Percentiles rank a stretch among this genome's conserved stretches.
These are phyloP conservation scores for Carex parvula DNA, from an alignment of 176 grass and related monocot species.

Conservation along the genomic window DNA sequence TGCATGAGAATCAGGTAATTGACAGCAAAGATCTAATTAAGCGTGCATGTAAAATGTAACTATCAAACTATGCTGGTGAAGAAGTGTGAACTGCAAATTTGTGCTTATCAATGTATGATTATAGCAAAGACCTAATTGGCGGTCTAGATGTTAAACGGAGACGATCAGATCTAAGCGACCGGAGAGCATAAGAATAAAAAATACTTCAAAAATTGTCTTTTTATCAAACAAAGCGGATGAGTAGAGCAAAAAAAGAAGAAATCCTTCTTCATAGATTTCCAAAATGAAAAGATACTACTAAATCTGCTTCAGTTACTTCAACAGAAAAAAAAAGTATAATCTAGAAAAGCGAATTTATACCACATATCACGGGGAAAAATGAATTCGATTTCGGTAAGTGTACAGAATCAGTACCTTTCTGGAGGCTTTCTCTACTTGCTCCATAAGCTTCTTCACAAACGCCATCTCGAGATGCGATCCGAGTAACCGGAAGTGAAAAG, in stretches of 20 bases:
- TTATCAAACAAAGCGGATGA: neutral
- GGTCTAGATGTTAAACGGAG: neutral
- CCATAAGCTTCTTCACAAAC: slow-evolving; percentile 28
- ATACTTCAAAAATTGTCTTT: neutral
- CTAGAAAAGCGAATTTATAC: neutral
- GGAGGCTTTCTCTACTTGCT: slow-evolving; percentile 26
- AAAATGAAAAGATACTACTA: neutral
- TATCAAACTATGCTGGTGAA: neutral
- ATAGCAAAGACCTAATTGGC: neutral
- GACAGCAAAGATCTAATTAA: neutral
- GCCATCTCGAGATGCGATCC: slow-evolving; percentile 8
- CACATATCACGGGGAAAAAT: neutral
- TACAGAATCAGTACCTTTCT: slow-evolving; percentile 21
- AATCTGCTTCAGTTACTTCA: neutral
- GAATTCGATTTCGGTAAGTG: neutral
- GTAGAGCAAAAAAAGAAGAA: neutral
- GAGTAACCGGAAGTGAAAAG: neutral
- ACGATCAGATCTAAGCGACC: neutral
- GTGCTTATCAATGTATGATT: neutral
- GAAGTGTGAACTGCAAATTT: neutral
- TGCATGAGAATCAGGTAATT: neutral
- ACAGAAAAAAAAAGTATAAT: neutral
- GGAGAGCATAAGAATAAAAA: slow-evolving; percentile 1
- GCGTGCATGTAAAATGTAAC: neutral
- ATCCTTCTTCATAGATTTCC: neutral